Percentiles rank a stretch among this genome's conserved stretches.
phyloP scores from a whole-genome alignment of 2,329 filamentous ascomycete species.

The Zymoseptoria brevis region DNA sequence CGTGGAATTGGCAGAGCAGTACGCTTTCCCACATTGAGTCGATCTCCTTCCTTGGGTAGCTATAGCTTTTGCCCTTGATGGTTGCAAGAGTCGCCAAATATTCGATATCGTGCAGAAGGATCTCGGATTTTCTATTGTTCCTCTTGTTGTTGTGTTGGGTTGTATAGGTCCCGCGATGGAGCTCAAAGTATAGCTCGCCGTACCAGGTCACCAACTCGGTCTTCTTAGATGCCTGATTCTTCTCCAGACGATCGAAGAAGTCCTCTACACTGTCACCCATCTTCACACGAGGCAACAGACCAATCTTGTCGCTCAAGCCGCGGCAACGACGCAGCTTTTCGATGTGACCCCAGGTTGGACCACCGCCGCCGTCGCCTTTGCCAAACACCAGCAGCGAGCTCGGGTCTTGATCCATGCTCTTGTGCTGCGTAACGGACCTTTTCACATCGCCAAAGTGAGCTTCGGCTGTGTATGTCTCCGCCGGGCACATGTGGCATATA shows the following conservation, averaged over 20 bases:
- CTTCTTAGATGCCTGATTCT: constrained; percentile 56
- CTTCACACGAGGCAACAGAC: constrained; percentile 75
- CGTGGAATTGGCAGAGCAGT: constrained; percentile 92
- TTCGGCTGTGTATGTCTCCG: constrained; percentile 90
- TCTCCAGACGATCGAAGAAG: constrained; percentile 80
- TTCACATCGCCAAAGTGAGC: constrained; percentile 92
- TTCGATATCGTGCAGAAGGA: constrained; percentile 79
- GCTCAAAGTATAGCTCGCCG: constrained; percentile 94
- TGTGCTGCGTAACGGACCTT: constrained; percentile 83
- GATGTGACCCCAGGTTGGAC: constrained; percentile 85
- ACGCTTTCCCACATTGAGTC: constrained; percentile 94
- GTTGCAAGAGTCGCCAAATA: constrained; percentile 79
- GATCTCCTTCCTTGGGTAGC: constrained; percentile 88
- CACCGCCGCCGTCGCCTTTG: constrained; percentile 92
- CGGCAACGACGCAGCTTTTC: constrained; percentile 92
- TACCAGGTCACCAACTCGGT: constrained; percentile 89
- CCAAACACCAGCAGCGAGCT: constrained; percentile 90
- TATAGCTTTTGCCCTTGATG: constrained; percentile 60
- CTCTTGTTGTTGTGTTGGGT: constrained; percentile 96
- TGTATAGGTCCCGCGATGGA: constrained; percentile 94
- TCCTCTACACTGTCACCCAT: constrained; percentile 87
- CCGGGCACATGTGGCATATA: constrained; percentile 92
- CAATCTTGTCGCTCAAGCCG: constrained; percentile 80
- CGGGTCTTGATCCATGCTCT: constrained; percentile 87
- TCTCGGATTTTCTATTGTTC: constrained; percentile 82